These are phyloP conservation scores for Salix caprea DNA, from an alignment of 345 rosid species.

Conservation along the genomic window DNA sequence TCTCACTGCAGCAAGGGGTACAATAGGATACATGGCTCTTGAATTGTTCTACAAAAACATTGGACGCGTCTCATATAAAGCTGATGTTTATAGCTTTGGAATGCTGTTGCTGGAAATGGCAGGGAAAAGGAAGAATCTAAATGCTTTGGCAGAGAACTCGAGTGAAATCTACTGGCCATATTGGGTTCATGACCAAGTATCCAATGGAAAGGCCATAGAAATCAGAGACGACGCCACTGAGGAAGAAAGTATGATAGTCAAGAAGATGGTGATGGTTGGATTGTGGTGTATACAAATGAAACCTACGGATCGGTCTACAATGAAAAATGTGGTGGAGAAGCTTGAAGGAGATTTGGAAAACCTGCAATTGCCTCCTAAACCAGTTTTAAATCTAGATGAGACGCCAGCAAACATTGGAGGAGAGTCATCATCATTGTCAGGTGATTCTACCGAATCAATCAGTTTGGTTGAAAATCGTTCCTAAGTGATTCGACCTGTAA, in stretches of 20 bases:
- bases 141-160: not conserved
- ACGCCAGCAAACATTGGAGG: not conserved
- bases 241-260: not conserved
- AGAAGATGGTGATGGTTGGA: not conserved
- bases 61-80: too few relatives aligned
- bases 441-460: not conserved
- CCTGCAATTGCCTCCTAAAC: not conserved
- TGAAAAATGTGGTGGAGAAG: not conserved
- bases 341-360: not conserved
- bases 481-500: not conserved
- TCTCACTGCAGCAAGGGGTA: too few relatives aligned
- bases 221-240: not conserved
- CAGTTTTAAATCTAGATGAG: not conserved
- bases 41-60: too few relatives aligned
- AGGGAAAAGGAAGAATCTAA: not conserved
- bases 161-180: not conserved
- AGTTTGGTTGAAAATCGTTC: not conserved
- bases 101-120: not conserved
- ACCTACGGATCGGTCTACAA: not conserved
- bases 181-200: not conserved
- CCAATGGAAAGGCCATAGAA: not conserved
- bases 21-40: too few relatives aligned
- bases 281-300: conserved; percentile 8
- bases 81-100: too few relatives aligned
- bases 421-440: not conserved